These are phyloP conservation scores for Cladosporium cucumerinum DNA, from an alignment of 2,329 filamentous ascomycete species.

Conservation along the genomic window DNA sequence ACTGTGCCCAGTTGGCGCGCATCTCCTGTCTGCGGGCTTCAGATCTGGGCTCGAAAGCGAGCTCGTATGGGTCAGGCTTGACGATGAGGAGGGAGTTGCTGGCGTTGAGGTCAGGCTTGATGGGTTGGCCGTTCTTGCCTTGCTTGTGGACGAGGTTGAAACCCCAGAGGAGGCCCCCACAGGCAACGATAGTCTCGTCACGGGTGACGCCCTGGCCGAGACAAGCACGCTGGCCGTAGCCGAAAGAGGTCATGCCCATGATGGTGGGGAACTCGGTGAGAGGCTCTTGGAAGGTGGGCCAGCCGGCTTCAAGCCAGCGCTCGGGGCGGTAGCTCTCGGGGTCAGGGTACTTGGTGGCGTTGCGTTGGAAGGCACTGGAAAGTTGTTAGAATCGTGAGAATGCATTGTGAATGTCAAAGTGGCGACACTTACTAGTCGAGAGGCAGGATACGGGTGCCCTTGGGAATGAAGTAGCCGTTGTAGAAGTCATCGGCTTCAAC, in stretches of 20 bases:
- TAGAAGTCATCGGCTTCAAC: constrained; percentile 52
- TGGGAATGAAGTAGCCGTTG: constrained; percentile 52
- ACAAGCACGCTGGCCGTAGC: constrained; percentile 61
- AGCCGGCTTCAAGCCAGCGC: constrained; percentile 60
- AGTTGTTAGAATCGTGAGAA: background rate
- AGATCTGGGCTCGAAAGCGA: constrained; percentile 53
- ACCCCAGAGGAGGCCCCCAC: constrained; percentile 48
- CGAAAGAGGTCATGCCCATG: constrained; percentile 62
- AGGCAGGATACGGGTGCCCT: constrained; percentile 52
- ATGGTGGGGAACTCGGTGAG: constrained; percentile 62
- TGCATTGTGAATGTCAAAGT: background rate
- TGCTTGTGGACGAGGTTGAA: constrained; percentile 49
- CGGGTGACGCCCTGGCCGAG: constrained; percentile 62
- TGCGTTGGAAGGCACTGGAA: constrained; percentile 55
- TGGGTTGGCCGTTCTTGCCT: constrained; percentile 24
- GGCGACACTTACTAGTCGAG: constrained; percentile 47
- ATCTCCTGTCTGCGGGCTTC: constrained; percentile 40
- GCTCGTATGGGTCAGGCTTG: constrained; percentile 55
- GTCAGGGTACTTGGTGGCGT: constrained; percentile 58
- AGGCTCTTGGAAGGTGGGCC: constrained; percentile 63
- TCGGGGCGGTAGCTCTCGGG: constrained; percentile 62
- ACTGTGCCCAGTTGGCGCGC: constrained; percentile 38
- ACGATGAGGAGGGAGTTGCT: constrained; percentile 56
- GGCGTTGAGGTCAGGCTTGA: constrained; percentile 45
- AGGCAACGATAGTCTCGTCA: constrained; percentile 55